A percentile compares a stretch with the other conserved stretches of the same genome.
Evolutionary conservation across 1,284 basidiomycete genomes (phyloP).

Genomic region (Ceratobasidium papillatum): DNA sequence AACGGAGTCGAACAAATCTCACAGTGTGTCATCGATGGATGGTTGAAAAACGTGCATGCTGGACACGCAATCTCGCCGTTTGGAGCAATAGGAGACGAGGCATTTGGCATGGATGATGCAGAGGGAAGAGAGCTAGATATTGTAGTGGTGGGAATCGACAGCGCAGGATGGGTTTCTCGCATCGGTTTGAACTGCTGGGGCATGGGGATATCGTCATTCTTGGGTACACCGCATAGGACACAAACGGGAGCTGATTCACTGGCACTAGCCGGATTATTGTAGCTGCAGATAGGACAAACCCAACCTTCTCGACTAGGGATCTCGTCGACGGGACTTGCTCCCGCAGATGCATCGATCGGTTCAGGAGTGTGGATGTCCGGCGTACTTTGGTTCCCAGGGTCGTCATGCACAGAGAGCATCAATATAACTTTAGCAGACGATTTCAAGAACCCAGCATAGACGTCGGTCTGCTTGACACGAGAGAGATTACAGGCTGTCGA

Average conservation of each 20-base stretch:
- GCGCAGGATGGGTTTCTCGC: conserved; percentile 45
- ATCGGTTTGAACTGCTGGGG: conserved; percentile 48
- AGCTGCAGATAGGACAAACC: conserved; percentile 88
- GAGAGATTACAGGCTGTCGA: conserved; percentile 74
- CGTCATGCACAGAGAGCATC: conserved; percentile 57
- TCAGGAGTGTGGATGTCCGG: conserved; percentile 32
- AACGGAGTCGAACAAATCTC: conserved; percentile 88
- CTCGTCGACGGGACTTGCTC: conserved; percentile 48
- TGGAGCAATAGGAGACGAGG: conserved; percentile 19
- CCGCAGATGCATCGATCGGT: conserved; percentile 25
- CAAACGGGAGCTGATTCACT: conserved; percentile 68
- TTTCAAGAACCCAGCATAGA: conserved; percentile 91
- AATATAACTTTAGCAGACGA: conserved; percentile 91
- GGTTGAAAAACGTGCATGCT: conserved; percentile 93
- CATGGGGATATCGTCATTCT: conserved; percentile 46
- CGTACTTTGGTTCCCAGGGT: conserved; percentile 21
- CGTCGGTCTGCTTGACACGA: conserved; percentile 79
- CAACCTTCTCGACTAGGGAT: conserved; percentile 62
- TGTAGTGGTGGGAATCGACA: conserved; percentile 41
- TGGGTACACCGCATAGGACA: conserved; percentile 65
- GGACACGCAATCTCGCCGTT: conserved; percentile 67
- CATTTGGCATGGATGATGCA: neutral
- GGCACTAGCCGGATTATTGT: conserved; percentile 73
- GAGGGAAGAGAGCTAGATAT: conserved; percentile 37
- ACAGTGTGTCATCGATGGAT: conserved; percentile 76